Evolutionary conservation across 352 stramenopile species (phyloP), one percentile per base, ranked within the genome.

Genomic region (Blastocystis sp.): DNA sequence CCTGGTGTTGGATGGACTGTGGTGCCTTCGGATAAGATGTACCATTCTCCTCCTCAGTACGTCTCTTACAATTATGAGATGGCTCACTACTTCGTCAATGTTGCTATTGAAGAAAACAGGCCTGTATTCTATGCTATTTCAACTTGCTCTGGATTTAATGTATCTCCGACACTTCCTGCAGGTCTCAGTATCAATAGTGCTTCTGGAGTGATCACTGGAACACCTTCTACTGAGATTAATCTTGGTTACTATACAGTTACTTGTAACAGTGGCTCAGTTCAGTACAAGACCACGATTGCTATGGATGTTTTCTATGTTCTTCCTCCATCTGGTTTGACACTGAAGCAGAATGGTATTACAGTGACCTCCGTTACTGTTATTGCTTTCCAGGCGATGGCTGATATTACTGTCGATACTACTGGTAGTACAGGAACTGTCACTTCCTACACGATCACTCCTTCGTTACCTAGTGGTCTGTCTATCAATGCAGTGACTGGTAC

Each of bases 31-130:
- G 57, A 42, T 21, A 57, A 59, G n/a, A 59, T 65, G 19, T 83
- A 66, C 71, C 21, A 61, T 59, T 16, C 63, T 19, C 14, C 71
- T 29, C 35, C 71, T 29, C 12, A n/a, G 14, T 27, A 35, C 19
- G 21, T 83, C 12, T 57, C 42, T 43, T 83, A 83, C 37, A 43
- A 83, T 1, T 69, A 83, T 29, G 57, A 83, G 42, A 19, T 39
- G 29, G 42, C 42, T 24, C 35, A 83, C 43, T 59, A 61, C 57
- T 83, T 69, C 57, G 12, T 66, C 35, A 32, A 32, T n/a, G 35
- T 61, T 19, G 2, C 39, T 5, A 83, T 83, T 27, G 19, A 35
- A 12, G 42, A 61, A 6, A 83, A 83, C 57, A 69, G 49, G 27
- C 71, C 39, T 6, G 29, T 27, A 39, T 16, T 57, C 42, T 51